Evolutionary conservation across 1,284 basidiomycete genomes (phyloP), one percentile per base, ranked within the genome.

Genomic region (Heliocybe sulcata): DNA sequence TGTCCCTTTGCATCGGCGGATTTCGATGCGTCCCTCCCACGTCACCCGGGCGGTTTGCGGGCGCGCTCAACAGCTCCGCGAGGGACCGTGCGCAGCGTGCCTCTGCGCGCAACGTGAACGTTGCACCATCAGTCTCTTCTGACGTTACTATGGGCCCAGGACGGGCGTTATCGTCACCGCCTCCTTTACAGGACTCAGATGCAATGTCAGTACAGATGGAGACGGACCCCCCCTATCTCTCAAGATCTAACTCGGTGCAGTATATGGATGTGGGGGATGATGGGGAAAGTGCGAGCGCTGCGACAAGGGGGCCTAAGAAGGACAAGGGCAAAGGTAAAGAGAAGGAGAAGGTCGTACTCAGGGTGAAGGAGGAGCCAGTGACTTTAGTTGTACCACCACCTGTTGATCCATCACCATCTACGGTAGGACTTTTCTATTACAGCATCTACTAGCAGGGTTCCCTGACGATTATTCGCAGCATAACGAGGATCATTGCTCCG

Each of bases 401-500:
- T 6, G 47, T 20, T 20, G n/a, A 19, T 25, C 16, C 16, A 20
- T 53, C 64, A 60, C 26, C 52, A 52, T 60, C 60, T 50, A 64
- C 66, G 67, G 79, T 82, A 63, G 62, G 79, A 69, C 50, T 56
- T 57, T 56, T 50, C 52, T 26, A 55, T 54, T 25, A 4, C 16
- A 26, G 14, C 47, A 25, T 49, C 27, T 25, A 14, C 12, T 26
- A 29, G 23, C 8, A 14, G 25, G 25, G 25, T n/a, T 26, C 20
- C 47, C 60, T 62, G 54, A 58, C 60, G 60, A 59, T 62, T 56
- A 53, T 59, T 56, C 59, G 53, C 65, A 92, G 87, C 73, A 85
- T 55, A 98, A 98, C 70, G 87, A 98, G 68, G 95, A 98, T 69
- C 92, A 92, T 65, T 98, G 95, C 69, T 95, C 94, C 53, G 83